These are phyloP conservation scores for Trypanosoma cruzi DNA, from an alignment of 208 protist genomes.

Conservation along the genomic window DNA sequence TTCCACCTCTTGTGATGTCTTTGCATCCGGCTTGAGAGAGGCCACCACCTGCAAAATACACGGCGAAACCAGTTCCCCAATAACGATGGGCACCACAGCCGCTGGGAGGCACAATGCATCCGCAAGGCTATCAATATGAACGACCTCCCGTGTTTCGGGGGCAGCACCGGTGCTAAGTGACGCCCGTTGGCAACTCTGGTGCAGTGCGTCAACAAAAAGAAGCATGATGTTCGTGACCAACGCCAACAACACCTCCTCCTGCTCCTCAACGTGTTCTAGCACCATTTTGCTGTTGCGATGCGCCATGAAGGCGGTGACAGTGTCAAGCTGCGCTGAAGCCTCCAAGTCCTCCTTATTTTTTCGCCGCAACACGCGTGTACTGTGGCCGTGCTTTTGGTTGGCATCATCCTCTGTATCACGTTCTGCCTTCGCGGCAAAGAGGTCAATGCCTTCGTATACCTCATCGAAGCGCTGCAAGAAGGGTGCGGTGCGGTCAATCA, in stretches of 20 bases:
- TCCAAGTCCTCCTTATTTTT: slow-evolving; percentile 1
- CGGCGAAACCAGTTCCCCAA: slow-evolving; percentile 66
- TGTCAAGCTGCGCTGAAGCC: slow-evolving; percentile 37
- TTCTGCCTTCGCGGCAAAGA: slow-evolving; percentile 75
- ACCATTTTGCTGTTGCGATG: slow-evolving; percentile 65
- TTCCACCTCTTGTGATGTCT: slow-evolving; percentile 31
- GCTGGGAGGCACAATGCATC: slow-evolving; percentile 77
- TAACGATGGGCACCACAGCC: slow-evolving; percentile 62
- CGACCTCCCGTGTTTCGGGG: slow-evolving; percentile 37
- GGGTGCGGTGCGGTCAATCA: slow-evolving; percentile 73
- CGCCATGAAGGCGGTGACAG: slow-evolving; percentile 56
- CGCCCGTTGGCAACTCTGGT: slow-evolving; percentile 55
- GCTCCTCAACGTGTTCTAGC: slow-evolving; percentile 63
- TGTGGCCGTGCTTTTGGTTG: slow-evolving; percentile 22
- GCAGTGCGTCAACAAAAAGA: slow-evolving; percentile 74
- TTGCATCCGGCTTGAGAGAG: slow-evolving; percentile 36
- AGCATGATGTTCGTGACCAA: slow-evolving; percentile 71
- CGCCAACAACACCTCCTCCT: slow-evolving; percentile 71
- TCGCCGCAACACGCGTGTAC: slow-evolving; percentile 24
- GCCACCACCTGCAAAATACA: slow-evolving; percentile 70
- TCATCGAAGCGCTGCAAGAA: slow-evolving; percentile 75
- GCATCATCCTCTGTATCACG: slow-evolving; percentile 16
- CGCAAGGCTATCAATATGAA: slow-evolving; percentile 82
- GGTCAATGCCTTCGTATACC: slow-evolving; percentile 67
- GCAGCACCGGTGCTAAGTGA: slow-evolving; percentile 25